These are phyloP conservation scores for Paecilomyces variotii DNA, from an alignment of 2,329 filamentous ascomycete genomes.

Conservation along the genomic window DNA sequence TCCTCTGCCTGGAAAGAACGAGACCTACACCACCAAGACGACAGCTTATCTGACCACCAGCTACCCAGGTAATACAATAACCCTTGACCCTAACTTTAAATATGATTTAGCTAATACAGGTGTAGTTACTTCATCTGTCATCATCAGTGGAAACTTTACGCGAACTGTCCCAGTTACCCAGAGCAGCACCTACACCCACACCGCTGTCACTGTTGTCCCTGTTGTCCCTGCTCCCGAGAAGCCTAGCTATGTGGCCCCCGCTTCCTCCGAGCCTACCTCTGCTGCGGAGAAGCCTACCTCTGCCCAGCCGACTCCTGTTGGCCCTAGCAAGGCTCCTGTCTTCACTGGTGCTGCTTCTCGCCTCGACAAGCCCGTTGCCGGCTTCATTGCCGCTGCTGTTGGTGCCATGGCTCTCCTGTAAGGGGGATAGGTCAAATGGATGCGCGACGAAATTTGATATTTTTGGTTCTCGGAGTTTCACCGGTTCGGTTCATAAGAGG, in stretches of 20 bases:
- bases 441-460: background rate
- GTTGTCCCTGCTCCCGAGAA: constrained; percentile 2
- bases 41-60: constrained; percentile 6
- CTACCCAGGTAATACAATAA: constrained; percentile 11
- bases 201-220: constrained; percentile 5
- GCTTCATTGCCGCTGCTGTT: constrained; percentile 29
- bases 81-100: background rate
- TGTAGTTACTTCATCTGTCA: constrained; percentile 1
- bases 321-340: constrained; percentile 7
- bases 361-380: constrained; percentile 25
- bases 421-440: constrained; percentile 7
- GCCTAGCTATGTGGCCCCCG: background rate
- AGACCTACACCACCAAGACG: background rate
- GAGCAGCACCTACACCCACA: constrained; percentile 1
- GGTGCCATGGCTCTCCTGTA: constrained; percentile 32
- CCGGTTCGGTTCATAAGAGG: background rate
- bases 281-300: background rate
- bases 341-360: constrained; percentile 28
- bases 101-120: background rate
- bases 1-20: background rate
- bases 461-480: background rate
- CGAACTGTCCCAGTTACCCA: constrained; percentile 6
- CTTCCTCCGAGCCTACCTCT: background rate
- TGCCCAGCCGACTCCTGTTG: constrained; percentile 3
- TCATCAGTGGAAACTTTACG: constrained; percentile 7